Evolutionary conservation across 1,139 yeast species (phyloP).

Genomic region (Arxiozyma telluris): DNA sequence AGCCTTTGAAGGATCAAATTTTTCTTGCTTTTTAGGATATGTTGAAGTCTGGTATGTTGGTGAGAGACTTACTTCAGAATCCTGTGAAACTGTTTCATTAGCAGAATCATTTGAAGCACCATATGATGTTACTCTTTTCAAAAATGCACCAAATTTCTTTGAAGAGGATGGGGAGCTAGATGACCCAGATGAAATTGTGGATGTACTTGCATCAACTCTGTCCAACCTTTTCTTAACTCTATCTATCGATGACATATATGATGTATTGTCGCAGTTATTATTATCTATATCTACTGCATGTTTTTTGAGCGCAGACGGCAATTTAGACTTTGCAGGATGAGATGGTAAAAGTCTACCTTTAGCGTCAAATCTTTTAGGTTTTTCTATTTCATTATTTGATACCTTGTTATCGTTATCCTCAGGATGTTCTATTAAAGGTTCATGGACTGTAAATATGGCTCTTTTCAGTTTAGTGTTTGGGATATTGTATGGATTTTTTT

Average conservation of each 20-base stretch:
- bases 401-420: conserved; percentile 3
- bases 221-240: conserved; percentile 12
- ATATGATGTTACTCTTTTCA: conserved; percentile 28
- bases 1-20: conserved; percentile 16
- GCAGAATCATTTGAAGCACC: conserved; percentile 8
- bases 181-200: conserved; percentile 7
- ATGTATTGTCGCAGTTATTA: conserved; percentile 8
- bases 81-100: conserved; percentile 1
- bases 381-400: conserved; percentile 4
- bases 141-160: conserved; percentile 27
- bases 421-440: not conserved
- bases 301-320: conserved; percentile 39
- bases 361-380: conserved; percentile 23
- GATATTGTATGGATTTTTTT: conserved; percentile 5
- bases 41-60: not conserved
- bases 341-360: conserved; percentile 40
- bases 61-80: not conserved
- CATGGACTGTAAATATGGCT: conserved; percentile 5
- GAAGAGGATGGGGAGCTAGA: conserved; percentile 14
- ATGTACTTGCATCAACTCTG: conserved; percentile 1
- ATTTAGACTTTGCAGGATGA: conserved; percentile 38
- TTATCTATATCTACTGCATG: conserved; percentile 20
- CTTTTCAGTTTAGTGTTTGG: not conserved
- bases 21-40: not conserved
- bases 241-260: conserved; percentile 5